phyloP scores from a whole-genome alignment of 2,329 filamentous ascomycete genomes.

The Emericellopsis cladophorae region DNA sequence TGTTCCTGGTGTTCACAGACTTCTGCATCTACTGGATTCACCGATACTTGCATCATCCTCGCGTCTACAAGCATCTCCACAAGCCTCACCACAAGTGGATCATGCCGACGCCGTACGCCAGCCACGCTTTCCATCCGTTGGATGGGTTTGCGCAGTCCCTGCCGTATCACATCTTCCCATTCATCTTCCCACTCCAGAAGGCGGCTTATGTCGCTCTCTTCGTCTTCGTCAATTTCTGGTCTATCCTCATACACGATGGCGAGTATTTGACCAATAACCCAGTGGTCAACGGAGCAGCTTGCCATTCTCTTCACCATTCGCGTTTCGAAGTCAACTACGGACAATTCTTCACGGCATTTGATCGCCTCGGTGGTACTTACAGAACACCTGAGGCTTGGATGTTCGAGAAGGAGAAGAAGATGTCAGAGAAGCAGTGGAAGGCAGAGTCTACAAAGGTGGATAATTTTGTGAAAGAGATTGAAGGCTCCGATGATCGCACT shows the following conservation, averaged over 20 bases:
- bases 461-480: constrained; percentile 60
- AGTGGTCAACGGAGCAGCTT: constrained; percentile 88
- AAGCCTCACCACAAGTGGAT: constrained; percentile 99
- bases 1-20: constrained; percentile 84
- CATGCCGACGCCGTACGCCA: constrained; percentile 89
- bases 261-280: constrained; percentile 86
- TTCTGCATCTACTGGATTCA: constrained; percentile 88
- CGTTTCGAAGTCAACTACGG: constrained; percentile 61
- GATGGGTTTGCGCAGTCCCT: constrained; percentile 83
- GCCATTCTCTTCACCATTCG: constrained; percentile 66
- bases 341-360: constrained; percentile 88
- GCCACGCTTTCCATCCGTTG: constrained; percentile 87
- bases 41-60: constrained; percentile 69
- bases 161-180: constrained; percentile 88
- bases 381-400: constrained; percentile 74
- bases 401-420: constrained; percentile 75
- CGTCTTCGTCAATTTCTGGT: constrained; percentile 93
- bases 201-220: constrained; percentile 77
- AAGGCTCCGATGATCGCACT: constrained; percentile 38
- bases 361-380: constrained; percentile 78
- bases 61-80: constrained; percentile 72
- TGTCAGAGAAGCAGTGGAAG: constrained; percentile 69
- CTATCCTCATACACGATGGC: constrained; percentile 89
- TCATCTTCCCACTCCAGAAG: constrained; percentile 88
- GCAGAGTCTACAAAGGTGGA: constrained; percentile 68